phyloP scores from a whole-genome alignment of 2,329 filamentous ascomycete species.

The Fusarium coffeatum region DNA sequence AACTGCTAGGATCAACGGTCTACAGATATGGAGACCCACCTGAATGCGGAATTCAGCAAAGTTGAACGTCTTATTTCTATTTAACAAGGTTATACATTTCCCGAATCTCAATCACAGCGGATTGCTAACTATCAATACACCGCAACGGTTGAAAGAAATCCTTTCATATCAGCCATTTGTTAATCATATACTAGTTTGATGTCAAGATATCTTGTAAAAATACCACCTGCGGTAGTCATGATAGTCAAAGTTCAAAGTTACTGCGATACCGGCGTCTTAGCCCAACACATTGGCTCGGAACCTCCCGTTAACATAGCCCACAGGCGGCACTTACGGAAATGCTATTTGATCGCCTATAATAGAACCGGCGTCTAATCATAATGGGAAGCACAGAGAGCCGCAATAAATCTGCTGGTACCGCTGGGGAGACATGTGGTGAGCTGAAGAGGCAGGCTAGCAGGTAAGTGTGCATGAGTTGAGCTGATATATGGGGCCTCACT shows the following conservation, averaged over 20 bases:
- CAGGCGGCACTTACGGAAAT: neutral
- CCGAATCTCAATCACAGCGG: neutral
- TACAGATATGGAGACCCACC: neutral
- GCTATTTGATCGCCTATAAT: neutral
- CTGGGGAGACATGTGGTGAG: neutral
- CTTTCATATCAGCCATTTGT: neutral
- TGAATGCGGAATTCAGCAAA: neutral
- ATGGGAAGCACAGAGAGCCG: neutral
- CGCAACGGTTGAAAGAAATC: neutral
- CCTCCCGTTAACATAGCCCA: neutral
- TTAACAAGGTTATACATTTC: neutral
- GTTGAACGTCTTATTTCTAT: neutral
- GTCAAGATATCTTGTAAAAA: no score
- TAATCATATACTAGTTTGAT: neutral
- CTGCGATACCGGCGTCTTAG: neutral
- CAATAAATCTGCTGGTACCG: neutral
- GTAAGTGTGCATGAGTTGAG: neutral
- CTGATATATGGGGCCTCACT: neutral
- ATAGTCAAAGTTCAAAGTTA: neutral
- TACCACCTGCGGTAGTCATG: neutral
- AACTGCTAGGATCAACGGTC: neutral
- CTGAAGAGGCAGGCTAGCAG: neutral
- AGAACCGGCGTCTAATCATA: neutral
- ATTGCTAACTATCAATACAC: neutral
- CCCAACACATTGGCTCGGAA: neutral